Base-by-base conservation (phyloP, 306 rosid genomes). In the Quercus gilva region DNA sequence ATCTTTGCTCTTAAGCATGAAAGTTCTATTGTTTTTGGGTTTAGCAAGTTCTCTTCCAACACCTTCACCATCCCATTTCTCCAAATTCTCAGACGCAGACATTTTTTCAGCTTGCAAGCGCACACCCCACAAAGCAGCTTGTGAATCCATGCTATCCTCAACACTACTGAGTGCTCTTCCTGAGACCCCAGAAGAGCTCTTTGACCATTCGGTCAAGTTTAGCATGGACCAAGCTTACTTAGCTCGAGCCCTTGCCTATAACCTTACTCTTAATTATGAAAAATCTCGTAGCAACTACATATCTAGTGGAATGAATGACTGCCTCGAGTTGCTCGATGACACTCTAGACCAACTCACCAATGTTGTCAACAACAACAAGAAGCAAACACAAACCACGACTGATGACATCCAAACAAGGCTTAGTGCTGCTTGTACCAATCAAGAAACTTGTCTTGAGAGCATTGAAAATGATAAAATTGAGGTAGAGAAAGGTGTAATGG, bases 351-450 rank as follows among this genome's bases (percentile, higher is more conserved):
- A 68, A n/a, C 87, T 84, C n/a, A 57, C 75, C 20, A 76, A 78
- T 33, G 70, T 81, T 41, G 74, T 20, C n/a, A 25, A 4, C 28
- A 35, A 55, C 9, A 49, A 33, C 28, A 35, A 55, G 5, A 49
- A 41, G 11, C 45, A 8, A 23, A 21, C 0, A 13, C 7, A 58
- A 35, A 7, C 8, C 19, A 37, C 4, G 56, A 58, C 18, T 0
- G 76, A 77, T 4, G 88, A 85, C 26, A 70, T 81, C 57, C 83
- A 78, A 37, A 68, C 83, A 7, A 81, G 88, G 88, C 88, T 81
- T 41, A 85, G 88, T 59, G 85, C 83, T n/a, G 83, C 88, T 20
- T 59, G 74, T 14, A 85, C 85, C 41, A 85, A 81, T 35, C 88
- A 85, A 64, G 80, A 71, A 20, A 81, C 88, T 2, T 85, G 88